phyloP scores from a whole-genome alignment of 768 basidiomycete species.

The Leccinum disarticulatum region DNA sequence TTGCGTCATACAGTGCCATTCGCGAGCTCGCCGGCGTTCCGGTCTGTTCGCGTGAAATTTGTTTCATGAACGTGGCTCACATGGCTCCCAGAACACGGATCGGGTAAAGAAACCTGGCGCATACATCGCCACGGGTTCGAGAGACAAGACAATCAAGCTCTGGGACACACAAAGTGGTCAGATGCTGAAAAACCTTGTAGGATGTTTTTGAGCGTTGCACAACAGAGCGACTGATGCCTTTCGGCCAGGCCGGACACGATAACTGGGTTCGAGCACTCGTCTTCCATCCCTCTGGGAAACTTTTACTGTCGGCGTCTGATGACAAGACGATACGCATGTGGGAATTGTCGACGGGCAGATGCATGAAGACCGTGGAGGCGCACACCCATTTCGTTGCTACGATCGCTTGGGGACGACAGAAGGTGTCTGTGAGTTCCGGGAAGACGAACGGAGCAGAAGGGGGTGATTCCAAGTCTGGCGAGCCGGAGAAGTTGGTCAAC shows the following conservation, averaged over 20 bases:
- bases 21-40: conserved; percentile 73
- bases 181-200: conserved; percentile 71
- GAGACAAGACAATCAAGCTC: conserved; percentile 89
- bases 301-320: conserved; percentile 87
- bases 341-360: conserved; percentile 84
- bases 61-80: conserved; percentile 4
- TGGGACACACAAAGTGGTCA: conserved; percentile 89
- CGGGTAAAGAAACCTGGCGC: conserved; percentile 47
- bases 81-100: conserved; percentile 46
- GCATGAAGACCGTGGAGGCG: conserved; percentile 84
- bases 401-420: conserved; percentile 75
- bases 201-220: conserved; percentile 21
- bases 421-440: conserved; percentile 40
- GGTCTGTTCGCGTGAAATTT: conserved; percentile 40
- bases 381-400: conserved; percentile 83
- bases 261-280: conserved; percentile 88
- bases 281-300: conserved; percentile 90
- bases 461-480: conserved; percentile 30
- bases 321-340: conserved; percentile 91
- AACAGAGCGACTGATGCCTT: conserved; percentile 7
- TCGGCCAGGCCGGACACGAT: conserved; percentile 70
- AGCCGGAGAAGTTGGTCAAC: conserved; percentile 60
- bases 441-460: conserved; percentile 41
- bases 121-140: conserved; percentile 78
- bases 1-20: conserved; percentile 71